Evolutionary conservation across 805 yeast genomes (phyloP), one percentile per base, ranked within the genome.

Genomic region (Candida khao-thaluensis): DNA sequence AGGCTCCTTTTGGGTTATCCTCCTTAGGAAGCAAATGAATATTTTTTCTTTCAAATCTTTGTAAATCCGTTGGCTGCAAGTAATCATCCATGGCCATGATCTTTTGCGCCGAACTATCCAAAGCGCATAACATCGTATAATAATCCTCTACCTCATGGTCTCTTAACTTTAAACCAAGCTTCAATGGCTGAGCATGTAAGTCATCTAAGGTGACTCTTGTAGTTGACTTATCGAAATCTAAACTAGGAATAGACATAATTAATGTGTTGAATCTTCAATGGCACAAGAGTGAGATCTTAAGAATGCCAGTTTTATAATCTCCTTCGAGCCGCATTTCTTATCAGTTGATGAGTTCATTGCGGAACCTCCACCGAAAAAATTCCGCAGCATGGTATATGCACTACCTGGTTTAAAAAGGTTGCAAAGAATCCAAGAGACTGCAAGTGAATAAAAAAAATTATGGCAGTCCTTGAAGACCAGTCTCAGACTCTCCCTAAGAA

Each of bases 111-210:
- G 49, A 42, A 9, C 20, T 42, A 26, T 45, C 49, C 16, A 45
- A 37, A 35, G 49, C 49, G 34, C 46, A 39, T 8, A 45, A 32
- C 33, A 45, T 45, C 26, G 34, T 39, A 35, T 37, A 45, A 37
- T 45, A 45, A 20, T 45, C 49, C 9, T 41, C 42, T 3, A 37
- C 44, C 28, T 45, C 49, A 7, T 34, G 25, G 11, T 22, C 29
- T 12, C 17, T 7, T 8, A 45, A 27, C n/a, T 39, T 32, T 11
- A 45, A 14, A 5, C 46, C 46, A 6, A 45, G 28, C 29, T 45
- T 45, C 5, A 43, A 28, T n/a, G 49, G 46, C 27, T 45, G 49
- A 5, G 42, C 40, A 17, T 45, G 45, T 12, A 45, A 38, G 17
- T 42, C 46, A n/a, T 32, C 46, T 10, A 36, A 11, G 7, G 46